phyloP scores from a whole-genome alignment of 345 rosid species.

The Schrenkiella parvula region DNA sequence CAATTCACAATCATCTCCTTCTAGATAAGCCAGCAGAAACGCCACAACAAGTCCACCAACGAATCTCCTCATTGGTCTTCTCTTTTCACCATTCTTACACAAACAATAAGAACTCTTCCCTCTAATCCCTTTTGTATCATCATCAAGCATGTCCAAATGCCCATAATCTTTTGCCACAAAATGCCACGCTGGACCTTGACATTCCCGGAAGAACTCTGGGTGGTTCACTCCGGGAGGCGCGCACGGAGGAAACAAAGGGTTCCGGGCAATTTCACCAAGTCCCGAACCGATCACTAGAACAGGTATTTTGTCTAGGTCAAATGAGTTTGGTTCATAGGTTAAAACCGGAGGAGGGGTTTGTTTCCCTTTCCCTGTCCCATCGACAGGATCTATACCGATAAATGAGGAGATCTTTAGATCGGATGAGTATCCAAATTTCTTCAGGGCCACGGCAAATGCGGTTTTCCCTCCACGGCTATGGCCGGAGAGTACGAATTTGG shows the following conservation, averaged over 20 bases:
- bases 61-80: conserved; percentile 78
- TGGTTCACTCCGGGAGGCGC: conserved; percentile 81
- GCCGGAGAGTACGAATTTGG: conserved; percentile 65
- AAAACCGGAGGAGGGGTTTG: conserved; percentile 80
- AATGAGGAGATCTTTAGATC: conserved; percentile 49
- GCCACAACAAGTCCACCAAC: conserved; percentile 67
- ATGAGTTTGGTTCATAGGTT: conserved; percentile 58
- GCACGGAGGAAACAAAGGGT: conserved; percentile 64
- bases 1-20: conserved; percentile 49
- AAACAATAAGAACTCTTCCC: conserved; percentile 57
- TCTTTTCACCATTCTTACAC: conserved; percentile 67
- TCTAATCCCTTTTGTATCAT: conserved; percentile 61
- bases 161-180: conserved; percentile 71
- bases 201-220: conserved; percentile 56
- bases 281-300: conserved; percentile 77
- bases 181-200: conserved; percentile 65
- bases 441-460: conserved; percentile 65
- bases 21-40: conserved; percentile 57
- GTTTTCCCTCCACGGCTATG: conserved; percentile 92
- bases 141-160: conserved; percentile 78
- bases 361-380: conserved; percentile 62
- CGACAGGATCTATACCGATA: conserved; percentile 85
- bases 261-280: conserved; percentile 48
- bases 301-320: conserved; percentile 50
- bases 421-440: conserved; percentile 34